Evolutionary conservation across 192 early-diverging fungal genomes (phyloP), one percentile per base, ranked within the genome.

Genomic region (Geranomyces variabilis): DNA sequence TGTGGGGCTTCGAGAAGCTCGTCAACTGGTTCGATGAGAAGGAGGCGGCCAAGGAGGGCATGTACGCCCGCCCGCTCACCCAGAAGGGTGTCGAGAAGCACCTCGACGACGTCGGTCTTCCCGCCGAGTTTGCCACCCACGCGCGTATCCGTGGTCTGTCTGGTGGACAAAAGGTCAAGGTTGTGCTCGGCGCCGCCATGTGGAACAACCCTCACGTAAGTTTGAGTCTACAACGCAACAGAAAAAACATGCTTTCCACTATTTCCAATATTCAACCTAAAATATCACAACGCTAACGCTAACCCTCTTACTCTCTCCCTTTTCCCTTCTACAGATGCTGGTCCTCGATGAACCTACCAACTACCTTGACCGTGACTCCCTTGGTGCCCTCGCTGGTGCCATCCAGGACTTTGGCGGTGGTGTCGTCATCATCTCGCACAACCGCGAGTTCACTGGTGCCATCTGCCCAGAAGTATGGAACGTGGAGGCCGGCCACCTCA

Each of bases 101-200:
- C 71, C 79, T 91, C 64, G 79, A 75, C 26, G 92, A 93, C 76
- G 83, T 91, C 63, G 92, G 92, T 74, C 81, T 93, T 66, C 86
- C 88, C 63, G 78, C 90, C 30, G 89, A 93, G 71, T 91, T 93
- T 78, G 89, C 87, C 36, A 86, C 90, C 58, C 90, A 92, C 78
- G 86, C 86, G 71, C 84, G 87, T 73, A 92, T 93, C 62, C 80
- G 83, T 67, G 86, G 87, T 57, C 82, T 93, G n/a, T 91, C 90
- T 49, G 92, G 90, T 44, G 92, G 92, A 61, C 92, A 92, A 79
- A 93, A 92, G 73, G 91, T 93, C 66, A 93, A 93, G 83, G 90
- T 93, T 46, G 92, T 93, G 29, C 87, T 93, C 72, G 91, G 83
- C 49, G 91, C 89, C 28, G 88, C 90, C 41, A 91, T 93, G 90